phyloP scores from a whole-genome alignment of 352 stramenopile genomes.

The Globisporangium irregulare region DNA sequence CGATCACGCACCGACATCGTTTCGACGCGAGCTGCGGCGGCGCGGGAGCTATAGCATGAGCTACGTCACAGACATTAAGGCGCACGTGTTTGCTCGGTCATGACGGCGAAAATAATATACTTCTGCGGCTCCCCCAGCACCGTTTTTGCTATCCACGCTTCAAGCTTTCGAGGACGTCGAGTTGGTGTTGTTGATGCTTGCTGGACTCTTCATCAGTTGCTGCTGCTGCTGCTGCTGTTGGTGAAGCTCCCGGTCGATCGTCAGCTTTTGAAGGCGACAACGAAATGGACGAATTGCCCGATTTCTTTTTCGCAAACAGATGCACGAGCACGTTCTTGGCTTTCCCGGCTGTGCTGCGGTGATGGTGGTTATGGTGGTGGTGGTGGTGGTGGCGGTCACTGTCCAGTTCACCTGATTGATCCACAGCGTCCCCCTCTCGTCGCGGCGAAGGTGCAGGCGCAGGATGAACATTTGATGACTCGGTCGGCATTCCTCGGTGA shows the following conservation, averaged over 20 bases:
- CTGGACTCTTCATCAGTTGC: background rate
- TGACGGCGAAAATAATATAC: slow-evolving; percentile 19
- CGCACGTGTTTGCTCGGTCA: slow-evolving; percentile 72
- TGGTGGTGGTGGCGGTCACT: background rate
- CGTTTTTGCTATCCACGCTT: background rate
- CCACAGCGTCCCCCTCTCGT: background rate
- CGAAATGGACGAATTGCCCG: background rate
- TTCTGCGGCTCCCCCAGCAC: background rate
- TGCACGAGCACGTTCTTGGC: slow-evolving; percentile 23
- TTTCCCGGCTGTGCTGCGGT: slow-evolving; percentile 19
- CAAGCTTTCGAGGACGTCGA: background rate
- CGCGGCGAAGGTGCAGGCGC: background rate
- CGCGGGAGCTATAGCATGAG: slow-evolving; percentile 86
- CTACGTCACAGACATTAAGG: slow-evolving; percentile 87
- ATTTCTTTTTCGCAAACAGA: slow-evolving; percentile 22
- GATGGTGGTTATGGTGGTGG: background rate
- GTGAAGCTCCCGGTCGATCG: background rate
- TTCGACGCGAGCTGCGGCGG: slow-evolving; percentile 75
- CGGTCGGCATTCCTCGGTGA: background rate
- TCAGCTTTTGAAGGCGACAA: slow-evolving; percentile 12
- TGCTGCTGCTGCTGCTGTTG: background rate
- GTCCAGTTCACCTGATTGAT: slow-evolving; percentile 3
- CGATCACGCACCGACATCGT: slow-evolving; percentile 47
- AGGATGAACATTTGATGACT: background rate
- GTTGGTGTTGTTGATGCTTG: background rate